Evolutionary conservation across 108 stramenopile species (phyloP).

Genomic region (Fragilaria crotonensis): DNA sequence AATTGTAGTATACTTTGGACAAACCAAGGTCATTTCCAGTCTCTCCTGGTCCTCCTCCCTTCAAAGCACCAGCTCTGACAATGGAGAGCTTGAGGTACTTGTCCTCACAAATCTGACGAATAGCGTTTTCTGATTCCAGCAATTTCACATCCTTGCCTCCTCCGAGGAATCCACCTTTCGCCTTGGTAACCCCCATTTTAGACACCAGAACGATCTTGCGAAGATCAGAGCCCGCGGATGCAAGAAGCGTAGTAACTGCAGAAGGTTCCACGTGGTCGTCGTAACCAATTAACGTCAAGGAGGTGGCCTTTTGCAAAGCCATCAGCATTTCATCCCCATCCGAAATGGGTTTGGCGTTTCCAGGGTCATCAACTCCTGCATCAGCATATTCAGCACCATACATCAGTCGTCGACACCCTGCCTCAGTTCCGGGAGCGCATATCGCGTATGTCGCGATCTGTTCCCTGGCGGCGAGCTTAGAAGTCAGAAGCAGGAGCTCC

Average conservation of each 20-base stretch:
- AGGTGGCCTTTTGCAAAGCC: conserved; percentile 7
- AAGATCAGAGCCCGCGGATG: conserved; percentile 3
- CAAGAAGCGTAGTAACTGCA: conserved; percentile 8
- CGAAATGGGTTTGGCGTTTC: conserved; percentile 10
- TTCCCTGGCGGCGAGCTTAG: conserved; percentile 19
- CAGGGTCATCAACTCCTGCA: not conserved
- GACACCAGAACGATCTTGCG: conserved; percentile 18
- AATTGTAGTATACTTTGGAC: conserved; percentile 16
- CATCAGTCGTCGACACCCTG: conserved; percentile 12
- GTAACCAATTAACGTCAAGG: conserved; percentile 8
- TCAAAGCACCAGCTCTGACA: conserved; percentile 33
- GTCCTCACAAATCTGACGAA: conserved; percentile 7
- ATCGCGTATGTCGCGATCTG: conserved; percentile 4
- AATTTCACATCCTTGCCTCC: conserved; percentile 10
- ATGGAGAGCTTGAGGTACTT: conserved; percentile 35
- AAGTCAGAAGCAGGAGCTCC: conserved; percentile 9
- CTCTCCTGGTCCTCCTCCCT: conserved; percentile 35
- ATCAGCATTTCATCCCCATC: conserved; percentile 4
- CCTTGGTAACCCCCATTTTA: conserved; percentile 17
- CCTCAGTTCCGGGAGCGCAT: conserved; percentile 14
- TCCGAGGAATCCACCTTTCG: not conserved
- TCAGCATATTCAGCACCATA: conserved; percentile 10
- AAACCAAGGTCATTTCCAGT: conserved; percentile 17
- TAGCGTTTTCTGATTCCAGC: conserved; percentile 8
- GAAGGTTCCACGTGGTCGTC: conserved; percentile 16